Evolutionary conservation across 2,329 filamentous ascomycete species (phyloP), one percentile per base, ranked within the genome.

Genomic region (Pyricularia sp.): DNA sequence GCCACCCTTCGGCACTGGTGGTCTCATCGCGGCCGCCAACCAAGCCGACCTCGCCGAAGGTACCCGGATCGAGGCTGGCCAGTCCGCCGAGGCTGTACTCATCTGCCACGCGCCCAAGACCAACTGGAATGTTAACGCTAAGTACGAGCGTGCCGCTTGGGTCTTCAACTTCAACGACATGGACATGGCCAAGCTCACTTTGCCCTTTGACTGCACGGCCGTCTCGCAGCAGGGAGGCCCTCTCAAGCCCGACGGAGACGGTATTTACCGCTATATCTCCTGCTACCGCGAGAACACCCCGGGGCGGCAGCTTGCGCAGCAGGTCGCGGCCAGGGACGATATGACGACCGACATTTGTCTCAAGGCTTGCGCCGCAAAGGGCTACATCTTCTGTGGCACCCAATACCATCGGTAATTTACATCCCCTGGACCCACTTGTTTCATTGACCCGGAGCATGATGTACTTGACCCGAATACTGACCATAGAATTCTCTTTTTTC

Each of bases 231-330:
- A 88, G 73, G 81, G 83, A 0, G 79, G 84, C 0, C 85, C 85
- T 2, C 73, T 85, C 66, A 69, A 81, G 6, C 64, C 71, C 0
- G 78, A 81, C 26, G 83, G 83, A 0, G 77, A 79, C 0, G 83
- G 82, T 7, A 75, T 78, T n/a, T 87, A 84, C 71, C 79, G 81
- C 12, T 88, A 88, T 69, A 72, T 80, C 1, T 85, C 85, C 3
- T 88, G 86, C 75, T 87, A 79, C 76, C 80, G 80, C 65, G 86
- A 88, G 71, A 85, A 85, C 70, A 86, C 85, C 64, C 85, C 85
- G 0, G 81, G 79, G 14, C 81, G 85, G 12, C 85, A 87, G 72
- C 77, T 88, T 1, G 73, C 80, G 1, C 76, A 70, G 3, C 79
- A 81, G 70, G 69, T 84, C 0, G 81, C 82, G 59, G 75, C 77